These are phyloP conservation scores for Ophiocordyceps sinensis DNA, from an alignment of 2,329 filamentous ascomycete species.

Conservation along the genomic window DNA sequence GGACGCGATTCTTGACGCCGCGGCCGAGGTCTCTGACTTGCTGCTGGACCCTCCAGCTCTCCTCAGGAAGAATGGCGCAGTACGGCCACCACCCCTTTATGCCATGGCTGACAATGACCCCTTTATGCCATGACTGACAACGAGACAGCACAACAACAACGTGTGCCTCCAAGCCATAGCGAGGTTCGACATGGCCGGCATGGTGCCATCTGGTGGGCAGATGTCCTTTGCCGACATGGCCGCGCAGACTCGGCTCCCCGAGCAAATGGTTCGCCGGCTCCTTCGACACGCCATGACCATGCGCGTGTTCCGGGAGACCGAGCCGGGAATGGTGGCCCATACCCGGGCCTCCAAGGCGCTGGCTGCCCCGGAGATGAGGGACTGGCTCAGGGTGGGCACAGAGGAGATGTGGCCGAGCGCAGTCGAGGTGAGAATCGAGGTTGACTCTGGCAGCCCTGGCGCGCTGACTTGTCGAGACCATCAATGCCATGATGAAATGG, in stretches of 20 bases:
- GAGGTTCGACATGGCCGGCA: neutral
- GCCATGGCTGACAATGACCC: neutral
- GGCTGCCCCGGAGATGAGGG: neutral
- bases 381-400: neutral
- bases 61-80: neutral
- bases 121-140: neutral
- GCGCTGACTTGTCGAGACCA: neutral
- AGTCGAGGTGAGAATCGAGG: neutral
- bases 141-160: neutral
- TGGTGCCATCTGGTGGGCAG: neutral
- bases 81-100: neutral
- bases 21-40: neutral
- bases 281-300: constrained; percentile 24
- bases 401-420: constrained; percentile 14
- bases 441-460: no score
- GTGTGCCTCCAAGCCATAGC: neutral
- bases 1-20: neutral
- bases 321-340: constrained; percentile 22
- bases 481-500: constrained; percentile 18
- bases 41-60: neutral
- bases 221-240: neutral
- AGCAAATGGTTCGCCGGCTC: constrained; percentile 14
- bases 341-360: constrained; percentile 14
- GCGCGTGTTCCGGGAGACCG: constrained; percentile 24
- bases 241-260: neutral